A percentile compares a stretch with the other conserved stretches of the same genome.
Conservation (phyloP, 352 stramenopile species). For the Globisporangium ultimum region DNA sequence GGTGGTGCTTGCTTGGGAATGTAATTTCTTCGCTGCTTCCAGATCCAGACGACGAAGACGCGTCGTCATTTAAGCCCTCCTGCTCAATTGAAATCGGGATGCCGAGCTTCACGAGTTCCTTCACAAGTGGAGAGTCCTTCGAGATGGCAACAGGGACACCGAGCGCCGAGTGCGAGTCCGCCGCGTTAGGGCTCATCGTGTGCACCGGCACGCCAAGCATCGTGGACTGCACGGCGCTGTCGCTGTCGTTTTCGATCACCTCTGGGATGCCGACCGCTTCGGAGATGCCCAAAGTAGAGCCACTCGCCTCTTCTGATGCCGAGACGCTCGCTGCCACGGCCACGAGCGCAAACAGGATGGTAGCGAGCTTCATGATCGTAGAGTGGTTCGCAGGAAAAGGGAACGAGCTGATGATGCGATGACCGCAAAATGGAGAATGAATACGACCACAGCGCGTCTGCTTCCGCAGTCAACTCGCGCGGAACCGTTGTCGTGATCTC, state of each 20-base stretch:
- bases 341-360: slow-evolving; percentile 5
- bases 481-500: neutral
- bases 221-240: neutral
- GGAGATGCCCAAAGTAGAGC: neutral
- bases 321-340: neutral
- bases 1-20: neutral
- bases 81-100: neutral
- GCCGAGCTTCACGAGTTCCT: slow-evolving; percentile 8
- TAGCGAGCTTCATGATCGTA: slow-evolving; percentile 14
- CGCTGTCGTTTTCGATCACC: neutral
- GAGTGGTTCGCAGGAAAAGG: neutral
- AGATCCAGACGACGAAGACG: neutral
- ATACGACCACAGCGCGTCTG: too few species aligned
- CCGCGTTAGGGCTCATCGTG: neutral
- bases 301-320: neutral
- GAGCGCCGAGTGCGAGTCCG: slow-evolving; percentile 2
- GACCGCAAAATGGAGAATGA: slow-evolving; percentile 8
- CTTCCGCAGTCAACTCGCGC: too few species aligned
- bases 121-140: slow-evolving; percentile 1
- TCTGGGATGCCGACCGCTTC: slow-evolving; percentile 7
- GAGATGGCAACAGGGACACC: neutral
- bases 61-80: too few species aligned
- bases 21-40: neutral
- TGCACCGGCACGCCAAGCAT: slow-evolving; percentile 9
- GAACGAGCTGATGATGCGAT: neutral